A percentile compares a stretch with the other conserved stretches of the same genome.
Conservation (phyloP, 345 rosid species). For the Populus nigra region DNA sequence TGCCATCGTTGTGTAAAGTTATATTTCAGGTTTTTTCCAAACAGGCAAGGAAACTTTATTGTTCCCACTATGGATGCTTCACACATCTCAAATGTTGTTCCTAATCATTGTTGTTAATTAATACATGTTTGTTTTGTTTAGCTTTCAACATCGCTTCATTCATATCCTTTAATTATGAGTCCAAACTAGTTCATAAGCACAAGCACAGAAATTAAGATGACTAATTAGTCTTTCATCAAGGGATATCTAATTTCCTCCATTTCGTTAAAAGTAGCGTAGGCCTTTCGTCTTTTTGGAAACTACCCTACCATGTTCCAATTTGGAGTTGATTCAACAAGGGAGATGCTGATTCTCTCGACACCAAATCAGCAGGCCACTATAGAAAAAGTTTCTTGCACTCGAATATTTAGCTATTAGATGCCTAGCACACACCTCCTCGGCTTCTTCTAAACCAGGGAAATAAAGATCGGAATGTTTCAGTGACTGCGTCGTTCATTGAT, state of each 20-base stretch:
- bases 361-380: no score
- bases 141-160: not conserved
- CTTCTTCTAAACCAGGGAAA: not conserved
- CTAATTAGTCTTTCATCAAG: not conserved
- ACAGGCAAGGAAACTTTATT: not conserved
- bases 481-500: no score
- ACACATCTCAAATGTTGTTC: not conserved
- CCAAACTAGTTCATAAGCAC: not conserved
- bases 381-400: not conserved
- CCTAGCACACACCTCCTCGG: no score
- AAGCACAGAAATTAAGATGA: no score
- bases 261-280: no score
- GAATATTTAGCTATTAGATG: no score
- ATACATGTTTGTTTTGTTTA: not conserved
- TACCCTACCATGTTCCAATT: no score
- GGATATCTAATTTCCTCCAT: not conserved
- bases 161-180: not conserved
- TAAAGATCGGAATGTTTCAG: not conserved
- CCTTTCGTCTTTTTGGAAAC: no score
- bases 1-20: conserved; percentile 10
- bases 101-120: not conserved
- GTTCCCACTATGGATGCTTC: not conserved
- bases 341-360: no score
- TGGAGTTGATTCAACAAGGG: no score
- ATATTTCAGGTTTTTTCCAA: not conserved